Evolutionary conservation across 345 rosid genomes (phyloP), one percentile per base, ranked within the genome.

Genomic region (Lepidium sativum): DNA sequence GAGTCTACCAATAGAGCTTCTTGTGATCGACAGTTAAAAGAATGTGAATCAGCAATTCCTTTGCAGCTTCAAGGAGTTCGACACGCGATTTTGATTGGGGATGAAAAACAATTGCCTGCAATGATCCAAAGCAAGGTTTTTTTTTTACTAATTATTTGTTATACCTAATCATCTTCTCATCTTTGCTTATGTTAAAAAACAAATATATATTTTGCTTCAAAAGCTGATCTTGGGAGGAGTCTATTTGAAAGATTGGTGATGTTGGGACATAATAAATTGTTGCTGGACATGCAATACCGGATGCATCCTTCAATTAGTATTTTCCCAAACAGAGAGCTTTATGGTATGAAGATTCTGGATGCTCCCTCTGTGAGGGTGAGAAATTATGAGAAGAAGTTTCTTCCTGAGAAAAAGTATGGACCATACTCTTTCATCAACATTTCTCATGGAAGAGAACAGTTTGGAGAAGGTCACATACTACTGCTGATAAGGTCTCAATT

Each of bases 241-340:
- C 62, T 84, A 48, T 86, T 86, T 60, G 82, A 83, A 43, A 84
- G 94, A 72, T 61, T 89, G 56, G 82, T 66, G 8, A 42, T 68
- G 3, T 60, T 86, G 35, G 85, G 84, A 9, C 74, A 80, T 2
- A 5, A 74, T 13, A 89, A 81, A 69, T 83, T 82, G 63, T 77
- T 83, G 21, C 60, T 89, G 6, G 61, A 80, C 53, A 76, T 76
- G 33, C 96, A 86, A 63, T 84, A 86, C 66, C 70, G 96, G 17
- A 89, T 89, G 97, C 97, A 89, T 77, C 97, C 94, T 6, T 70
- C 78, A 0, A 86, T 89, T 14, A 83, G 91, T 63, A 43, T 3
- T 50, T 86, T 89, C 38, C 94, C 97, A 0, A 89, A 75, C 58
- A 58, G 38, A 35, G 64, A 63, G 5, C 84, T 89, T 65, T 86